phyloP scores from a whole-genome alignment of 306 rosid genomes.

The Vigna unguiculata region DNA sequence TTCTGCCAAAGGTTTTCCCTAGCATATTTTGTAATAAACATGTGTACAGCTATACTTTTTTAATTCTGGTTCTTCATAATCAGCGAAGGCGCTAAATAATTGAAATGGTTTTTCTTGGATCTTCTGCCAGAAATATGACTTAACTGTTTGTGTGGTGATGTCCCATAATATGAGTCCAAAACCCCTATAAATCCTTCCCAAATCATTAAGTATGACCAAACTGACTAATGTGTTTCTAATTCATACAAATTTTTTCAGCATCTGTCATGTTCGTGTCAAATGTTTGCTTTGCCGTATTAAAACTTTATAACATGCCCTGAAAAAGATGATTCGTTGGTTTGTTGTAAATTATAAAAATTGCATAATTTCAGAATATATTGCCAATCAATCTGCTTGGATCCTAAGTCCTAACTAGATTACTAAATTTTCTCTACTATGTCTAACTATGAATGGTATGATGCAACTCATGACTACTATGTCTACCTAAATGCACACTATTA shows the following conservation, averaged over 20 bases:
- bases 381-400: slow-evolving; percentile 20
- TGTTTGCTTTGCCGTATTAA: not conserved
- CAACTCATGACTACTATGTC: too few species aligned
- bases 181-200: not conserved
- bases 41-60: too few species aligned
- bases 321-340: not conserved
- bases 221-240: slow-evolving; percentile 5
- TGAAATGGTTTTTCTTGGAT: too few species aligned
- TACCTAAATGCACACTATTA: too few species aligned
- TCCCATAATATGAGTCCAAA: too few species aligned
- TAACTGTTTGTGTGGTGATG: too few species aligned
- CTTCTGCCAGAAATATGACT: too few species aligned
- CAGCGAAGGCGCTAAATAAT: too few species aligned
- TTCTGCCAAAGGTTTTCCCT: too few species aligned
- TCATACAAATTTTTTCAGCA: not conserved
- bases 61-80: too few species aligned
- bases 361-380: slow-evolving; percentile 1
- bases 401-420: not conserved
- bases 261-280: not conserved
- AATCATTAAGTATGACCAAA: not conserved
- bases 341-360: not conserved
- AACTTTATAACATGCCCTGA: not conserved
- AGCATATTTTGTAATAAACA: too few species aligned
- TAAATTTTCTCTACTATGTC: slow-evolving; percentile 10
- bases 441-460: too few species aligned